Evolutionary conservation across 2,329 filamentous ascomycete species (phyloP), one percentile per base, ranked within the genome.

Genomic region (Alternaria ethzedia): DNA sequence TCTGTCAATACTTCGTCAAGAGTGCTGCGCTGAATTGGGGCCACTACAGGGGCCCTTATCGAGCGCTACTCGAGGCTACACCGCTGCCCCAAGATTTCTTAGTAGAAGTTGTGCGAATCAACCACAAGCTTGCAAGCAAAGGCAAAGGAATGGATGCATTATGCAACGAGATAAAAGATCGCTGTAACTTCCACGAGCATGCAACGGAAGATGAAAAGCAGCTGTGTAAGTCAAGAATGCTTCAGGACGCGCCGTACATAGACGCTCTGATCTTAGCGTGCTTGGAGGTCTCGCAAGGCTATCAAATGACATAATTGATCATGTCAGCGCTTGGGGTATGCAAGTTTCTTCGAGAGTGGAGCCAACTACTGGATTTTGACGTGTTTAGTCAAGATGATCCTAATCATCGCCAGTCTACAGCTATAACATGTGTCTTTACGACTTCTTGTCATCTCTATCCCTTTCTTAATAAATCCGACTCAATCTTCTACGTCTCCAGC

Each of bases 371-470:
- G 36, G n/a, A 41, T 17, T 0, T 3, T 36, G 32, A 36, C 32
- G 15, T 41, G 36, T 41, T 41, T 41, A 6, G n/a, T 41, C 36
- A 17, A 17, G 5, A 41, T 41, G 0, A 3, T 17, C n/a, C 36
- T 17, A 41, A 41, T 11, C 9, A 11, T 11, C 5, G n/a, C 3
- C 5, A 3, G n/a, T n/a, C 15, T 17, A 41, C 9, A 41, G n/a
- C 15, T 1, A 17, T 17, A 11, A 11, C 36, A 17, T 1, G 3
- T 17, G 4, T 11, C 4, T 3, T 17, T 0, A 17, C 1, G n/a
- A 17, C 36, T 1, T 17, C 36, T 41, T 11, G 15, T 9, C 32
- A n/a, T 17, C n/a, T 17, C n/a, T 2, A 11, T 17, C 0, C 9
- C 36, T 41, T 17, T 41, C n/a, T 36, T 2, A 9, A 36, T 5